Conservation (phyloP, 306 rosid genomes). For the Quercus alba region DNA sequence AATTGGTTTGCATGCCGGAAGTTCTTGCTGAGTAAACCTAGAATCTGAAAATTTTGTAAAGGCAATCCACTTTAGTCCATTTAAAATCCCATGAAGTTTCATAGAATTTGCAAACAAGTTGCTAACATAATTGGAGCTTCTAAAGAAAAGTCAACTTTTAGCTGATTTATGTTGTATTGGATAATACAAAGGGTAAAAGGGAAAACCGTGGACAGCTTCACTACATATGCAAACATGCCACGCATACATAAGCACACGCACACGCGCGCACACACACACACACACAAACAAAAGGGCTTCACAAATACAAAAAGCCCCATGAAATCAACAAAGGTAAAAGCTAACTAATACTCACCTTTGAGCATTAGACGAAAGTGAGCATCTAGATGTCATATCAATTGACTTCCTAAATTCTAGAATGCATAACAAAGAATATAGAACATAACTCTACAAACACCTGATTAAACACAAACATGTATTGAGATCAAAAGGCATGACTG, state of each 20-base stretch:
- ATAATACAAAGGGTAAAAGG: neutral
- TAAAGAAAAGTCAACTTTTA: neutral
- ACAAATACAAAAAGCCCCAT: neutral
- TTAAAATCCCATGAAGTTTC: neutral
- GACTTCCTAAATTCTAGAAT: neutral
- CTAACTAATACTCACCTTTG: neutral
- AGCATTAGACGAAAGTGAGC: neutral
- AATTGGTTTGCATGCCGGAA: conserved; percentile 99
- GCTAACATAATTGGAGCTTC: neutral
- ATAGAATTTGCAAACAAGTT: neutral
- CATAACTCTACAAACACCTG: no score
- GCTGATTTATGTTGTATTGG: neutral
- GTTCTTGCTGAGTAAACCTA: conserved; percentile 93
- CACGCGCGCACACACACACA: neutral
- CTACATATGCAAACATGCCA: neutral
- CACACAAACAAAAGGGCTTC: neutral
- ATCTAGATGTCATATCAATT: neutral
- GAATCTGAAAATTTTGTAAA: conserved; percentile 57
- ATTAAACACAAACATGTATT: neutral
- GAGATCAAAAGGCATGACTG: neutral
- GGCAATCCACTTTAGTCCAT: conserved; percentile 15
- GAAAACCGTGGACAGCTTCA: neutral
- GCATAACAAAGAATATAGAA: neutral
- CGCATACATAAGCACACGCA: neutral
- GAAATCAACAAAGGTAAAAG: neutral